Conservation (phyloP, 75 land plant genomes). For the Pinus tabuliformis region DNA sequence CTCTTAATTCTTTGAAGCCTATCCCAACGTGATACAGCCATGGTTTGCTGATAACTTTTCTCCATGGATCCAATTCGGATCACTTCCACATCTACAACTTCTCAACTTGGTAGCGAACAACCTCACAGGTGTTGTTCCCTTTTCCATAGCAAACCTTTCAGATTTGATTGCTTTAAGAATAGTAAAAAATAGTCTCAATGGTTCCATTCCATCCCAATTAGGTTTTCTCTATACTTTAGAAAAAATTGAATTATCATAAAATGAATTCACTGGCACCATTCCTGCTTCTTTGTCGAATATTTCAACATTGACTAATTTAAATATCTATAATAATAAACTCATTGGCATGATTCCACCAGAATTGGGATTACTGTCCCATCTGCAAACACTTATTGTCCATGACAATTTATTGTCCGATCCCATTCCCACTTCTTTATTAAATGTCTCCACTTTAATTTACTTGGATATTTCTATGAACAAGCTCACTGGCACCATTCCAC, state of each 20-base stretch:
- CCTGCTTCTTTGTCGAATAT: slow-evolving; percentile 17
- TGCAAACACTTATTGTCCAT: not conserved
- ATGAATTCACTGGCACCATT: slow-evolving; percentile 10
- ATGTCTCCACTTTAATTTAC: not conserved
- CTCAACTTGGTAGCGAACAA: no score
- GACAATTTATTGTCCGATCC: not conserved
- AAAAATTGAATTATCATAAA: not conserved
- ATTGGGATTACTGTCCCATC: not conserved
- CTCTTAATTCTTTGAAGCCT: no score
- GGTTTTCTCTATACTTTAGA: not conserved
- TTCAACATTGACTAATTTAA: not conserved
- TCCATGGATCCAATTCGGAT: no score
- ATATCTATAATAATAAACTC: slow-evolving; percentile 2
- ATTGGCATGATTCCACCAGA: slow-evolving; percentile 10
- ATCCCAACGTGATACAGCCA: no score
- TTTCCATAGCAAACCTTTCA: no score
- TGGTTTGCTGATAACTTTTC: no score
- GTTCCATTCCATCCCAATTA: slow-evolving; percentile 29
- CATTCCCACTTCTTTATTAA: slow-evolving; percentile 15
- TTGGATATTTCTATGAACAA: no score
- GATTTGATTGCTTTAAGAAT: slow-evolving; percentile 9
- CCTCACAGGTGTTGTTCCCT: no score
- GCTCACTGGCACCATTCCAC: no score
- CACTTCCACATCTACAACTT: no score
- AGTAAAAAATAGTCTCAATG: slow-evolving; percentile 22